phyloP scores from a whole-genome alignment of 768 basidiomycete genomes.

The Pisolithus albus region DNA sequence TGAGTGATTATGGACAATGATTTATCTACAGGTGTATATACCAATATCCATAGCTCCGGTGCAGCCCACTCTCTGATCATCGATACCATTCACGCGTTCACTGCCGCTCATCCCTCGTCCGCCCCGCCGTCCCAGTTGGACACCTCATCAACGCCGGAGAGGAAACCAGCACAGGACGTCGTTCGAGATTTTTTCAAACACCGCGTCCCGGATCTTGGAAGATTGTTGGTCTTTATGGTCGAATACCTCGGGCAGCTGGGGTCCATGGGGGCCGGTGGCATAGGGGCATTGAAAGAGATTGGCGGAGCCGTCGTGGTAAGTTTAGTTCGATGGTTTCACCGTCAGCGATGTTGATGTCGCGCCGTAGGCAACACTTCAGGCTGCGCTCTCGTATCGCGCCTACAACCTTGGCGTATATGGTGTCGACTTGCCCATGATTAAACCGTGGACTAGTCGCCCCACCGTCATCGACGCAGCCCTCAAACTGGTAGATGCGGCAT shows the following conservation, averaged over 20 bases:
- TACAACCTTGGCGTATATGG: constrained; percentile 74
- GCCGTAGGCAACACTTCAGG: constrained; percentile 58
- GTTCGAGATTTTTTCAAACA: constrained; percentile 81
- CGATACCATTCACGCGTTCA: constrained; percentile 63
- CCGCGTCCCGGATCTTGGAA: constrained; percentile 58
- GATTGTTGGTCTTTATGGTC: constrained; percentile 57
- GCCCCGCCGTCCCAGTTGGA: constrained; percentile 8
- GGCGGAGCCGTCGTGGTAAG: constrained; percentile 54
- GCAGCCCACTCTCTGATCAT: constrained; percentile 59
- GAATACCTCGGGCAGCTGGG: constrained; percentile 20
- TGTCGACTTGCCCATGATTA: constrained; percentile 58
- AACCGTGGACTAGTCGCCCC: constrained; percentile 79
- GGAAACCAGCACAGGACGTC: constrained; percentile 57
- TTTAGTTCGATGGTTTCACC: constrained; percentile 5
- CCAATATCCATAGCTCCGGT: constrained; percentile 35
- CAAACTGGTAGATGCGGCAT: constrained; percentile 64
- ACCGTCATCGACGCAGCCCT: constrained; percentile 61
- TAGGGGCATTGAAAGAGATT: constrained; percentile 31
- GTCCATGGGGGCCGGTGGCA: constrained; percentile 16
- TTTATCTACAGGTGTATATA: not conserved
- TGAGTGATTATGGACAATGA: constrained; percentile 26
- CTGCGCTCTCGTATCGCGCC: constrained; percentile 68
- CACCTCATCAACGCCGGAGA: constrained; percentile 37
- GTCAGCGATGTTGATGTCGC: not conserved
- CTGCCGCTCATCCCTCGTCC: constrained; percentile 34